Evolutionary conservation across 352 stramenopile species (phyloP).

Genomic region (Thraustotheca clavata): DNA sequence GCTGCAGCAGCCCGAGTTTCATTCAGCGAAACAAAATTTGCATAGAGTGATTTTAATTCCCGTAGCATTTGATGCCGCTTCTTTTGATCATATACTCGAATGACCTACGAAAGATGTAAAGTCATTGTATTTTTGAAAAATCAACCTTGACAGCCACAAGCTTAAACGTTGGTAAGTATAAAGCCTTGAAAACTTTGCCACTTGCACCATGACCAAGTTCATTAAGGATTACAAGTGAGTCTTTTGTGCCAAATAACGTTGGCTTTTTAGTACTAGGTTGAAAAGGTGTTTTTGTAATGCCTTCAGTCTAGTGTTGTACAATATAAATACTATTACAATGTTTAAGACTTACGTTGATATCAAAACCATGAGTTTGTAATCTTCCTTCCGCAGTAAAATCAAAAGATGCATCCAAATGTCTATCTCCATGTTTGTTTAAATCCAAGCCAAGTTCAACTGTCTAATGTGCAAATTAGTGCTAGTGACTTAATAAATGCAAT

Average conservation of each 20-base stretch:
- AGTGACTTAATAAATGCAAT: slow-evolving; percentile 10
- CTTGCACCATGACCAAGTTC: slow-evolving; percentile 76
- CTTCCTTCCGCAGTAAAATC: slow-evolving; percentile 69
- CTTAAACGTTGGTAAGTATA: slow-evolving; percentile 84
- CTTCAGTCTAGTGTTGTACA: slow-evolving; percentile 39
- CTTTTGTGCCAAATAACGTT: slow-evolving; percentile 37
- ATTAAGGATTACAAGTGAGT: slow-evolving; percentile 58
- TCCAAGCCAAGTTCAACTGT: slow-evolving; percentile 31
- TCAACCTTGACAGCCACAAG: slow-evolving; percentile 78
- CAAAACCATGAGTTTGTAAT: slow-evolving; percentile 74
- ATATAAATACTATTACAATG: background rate
- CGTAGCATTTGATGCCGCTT: slow-evolving; percentile 85
- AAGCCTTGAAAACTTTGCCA: slow-evolving; percentile 83
- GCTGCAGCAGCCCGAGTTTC: slow-evolving; percentile 31
- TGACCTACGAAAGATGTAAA: slow-evolving; percentile 30
- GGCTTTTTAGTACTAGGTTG: background rate
- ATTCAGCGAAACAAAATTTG: slow-evolving; percentile 65
- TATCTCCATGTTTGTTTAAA: slow-evolving; percentile 57
- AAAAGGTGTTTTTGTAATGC: slow-evolving; percentile 65
- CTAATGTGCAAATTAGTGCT: background rate
- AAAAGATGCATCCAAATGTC: slow-evolving; percentile 54
- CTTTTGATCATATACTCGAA: slow-evolving; percentile 82
- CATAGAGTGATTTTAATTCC: slow-evolving; percentile 77
- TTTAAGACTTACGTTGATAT: slow-evolving; percentile 55
- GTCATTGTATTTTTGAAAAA: background rate